Evolutionary conservation across 2,329 filamentous ascomycete species (phyloP).

Genomic region (Aureobasidium sp.): DNA sequence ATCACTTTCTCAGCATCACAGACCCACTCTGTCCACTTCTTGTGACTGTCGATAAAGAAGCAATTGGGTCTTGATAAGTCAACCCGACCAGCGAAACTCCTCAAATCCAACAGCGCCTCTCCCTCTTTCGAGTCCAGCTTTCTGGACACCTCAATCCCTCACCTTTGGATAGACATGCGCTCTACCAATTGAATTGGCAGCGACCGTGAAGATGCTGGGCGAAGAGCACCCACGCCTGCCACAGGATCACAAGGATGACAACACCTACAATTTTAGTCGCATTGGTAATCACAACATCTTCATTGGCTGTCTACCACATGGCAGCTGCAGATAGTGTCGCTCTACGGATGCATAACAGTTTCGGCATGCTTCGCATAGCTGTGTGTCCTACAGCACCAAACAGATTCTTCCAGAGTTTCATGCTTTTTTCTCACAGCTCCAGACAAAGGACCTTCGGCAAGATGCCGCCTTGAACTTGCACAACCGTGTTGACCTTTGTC

Average conservation of each 20-base stretch:
- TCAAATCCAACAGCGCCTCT: neutral
- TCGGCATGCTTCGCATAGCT: neutral
- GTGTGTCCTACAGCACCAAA: too few relatives aligned
- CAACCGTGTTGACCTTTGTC: neutral
- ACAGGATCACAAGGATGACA: neutral
- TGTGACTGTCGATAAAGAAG: too few relatives aligned
- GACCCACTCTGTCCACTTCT: too few relatives aligned
- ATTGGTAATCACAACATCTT: conserved; percentile 24
- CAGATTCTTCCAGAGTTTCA: too few relatives aligned
- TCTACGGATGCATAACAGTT: conserved; percentile 14
- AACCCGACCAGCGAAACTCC: neutral
- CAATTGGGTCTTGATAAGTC: too few relatives aligned
- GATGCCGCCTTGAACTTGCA: neutral
- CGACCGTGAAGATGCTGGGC: neutral
- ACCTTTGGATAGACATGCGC: conserved; percentile 12
- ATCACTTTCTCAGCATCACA: too few relatives aligned
- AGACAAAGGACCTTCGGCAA: neutral
- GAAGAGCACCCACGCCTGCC: neutral
- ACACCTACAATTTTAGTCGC: neutral
- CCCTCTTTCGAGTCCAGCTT: neutral
- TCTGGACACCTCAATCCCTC: neutral
- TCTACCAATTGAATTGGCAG: conserved; percentile 8
- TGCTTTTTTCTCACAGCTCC: neutral
- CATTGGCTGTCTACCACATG: conserved; percentile 21
- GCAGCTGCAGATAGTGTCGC: conserved; percentile 19